A percentile compares a stretch with the other conserved stretches of the same genome.
Conservation (phyloP, 495 filamentous ascomycete species). For the Aspergillus sclerotioniger region DNA sequence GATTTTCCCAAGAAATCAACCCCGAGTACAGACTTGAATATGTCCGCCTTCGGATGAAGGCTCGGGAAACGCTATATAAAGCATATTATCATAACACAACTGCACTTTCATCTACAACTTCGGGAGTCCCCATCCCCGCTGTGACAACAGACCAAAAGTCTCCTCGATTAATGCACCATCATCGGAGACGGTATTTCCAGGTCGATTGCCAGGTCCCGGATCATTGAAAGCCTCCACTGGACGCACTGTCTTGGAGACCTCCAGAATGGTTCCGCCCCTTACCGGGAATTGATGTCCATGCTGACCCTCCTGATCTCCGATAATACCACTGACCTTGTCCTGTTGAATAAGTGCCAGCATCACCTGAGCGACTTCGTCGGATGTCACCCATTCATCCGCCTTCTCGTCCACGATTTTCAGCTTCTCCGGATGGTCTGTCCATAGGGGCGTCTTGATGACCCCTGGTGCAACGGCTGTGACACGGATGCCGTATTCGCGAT, state of each 20-base stretch:
- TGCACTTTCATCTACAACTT: constrained; percentile 9
- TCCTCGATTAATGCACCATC: constrained; percentile 39
- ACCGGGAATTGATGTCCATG: constrained; percentile 31
- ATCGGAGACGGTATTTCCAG: constrained; percentile 49
- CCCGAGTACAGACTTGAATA: too few relatives aligned
- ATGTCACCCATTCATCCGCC: constrained; percentile 58
- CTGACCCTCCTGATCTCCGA: constrained; percentile 37
- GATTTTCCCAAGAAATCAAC: too few relatives aligned
- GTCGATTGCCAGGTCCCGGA: constrained; percentile 50
- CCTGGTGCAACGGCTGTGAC: constrained; percentile 68
- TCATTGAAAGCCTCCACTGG: constrained; percentile 54
- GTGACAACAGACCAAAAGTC: constrained; percentile 43
- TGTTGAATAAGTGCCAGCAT: constrained; percentile 62
- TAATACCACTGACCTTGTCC: constrained; percentile 41
- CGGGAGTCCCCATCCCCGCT: constrained; percentile 40
- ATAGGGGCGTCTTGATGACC: constrained; percentile 65
- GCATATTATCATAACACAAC: background rate
- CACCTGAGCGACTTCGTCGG: constrained; percentile 62
- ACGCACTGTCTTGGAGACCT: constrained; percentile 57
- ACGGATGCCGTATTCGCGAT: constrained; percentile 52
- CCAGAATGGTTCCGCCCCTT: constrained; percentile 53
- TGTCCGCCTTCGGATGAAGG: too few relatives aligned
- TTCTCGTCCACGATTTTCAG: constrained; percentile 49
- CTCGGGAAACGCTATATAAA: too few relatives aligned
- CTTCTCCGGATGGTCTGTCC: constrained; percentile 69